These are phyloP conservation scores for Globisporangium rhizosaccharum DNA, from an alignment of 352 stramenopile species.

Conservation along the genomic window DNA sequence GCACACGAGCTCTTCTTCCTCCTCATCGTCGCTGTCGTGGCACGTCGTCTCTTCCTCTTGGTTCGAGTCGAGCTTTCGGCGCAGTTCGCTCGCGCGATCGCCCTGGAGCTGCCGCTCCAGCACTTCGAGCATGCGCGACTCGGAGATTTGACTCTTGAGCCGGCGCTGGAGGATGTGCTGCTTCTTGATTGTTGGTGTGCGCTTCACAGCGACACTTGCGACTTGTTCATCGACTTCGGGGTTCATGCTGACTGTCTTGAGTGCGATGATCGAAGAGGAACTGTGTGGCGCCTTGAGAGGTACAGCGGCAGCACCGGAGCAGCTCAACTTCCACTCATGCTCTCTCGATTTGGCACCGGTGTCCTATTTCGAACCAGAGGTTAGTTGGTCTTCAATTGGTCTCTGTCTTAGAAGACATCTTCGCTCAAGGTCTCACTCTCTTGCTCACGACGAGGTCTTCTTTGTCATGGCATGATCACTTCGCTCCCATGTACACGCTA, in stretches of 20 bases:
- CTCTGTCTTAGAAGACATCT: too few relatives aligned
- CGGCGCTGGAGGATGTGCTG: conserved; percentile 38
- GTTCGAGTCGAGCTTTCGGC: conserved; percentile 18
- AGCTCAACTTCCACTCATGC: too few relatives aligned
- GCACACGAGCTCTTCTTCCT: conserved; percentile 61
- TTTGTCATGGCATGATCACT: too few relatives aligned
- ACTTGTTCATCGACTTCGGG: conserved; percentile 10
- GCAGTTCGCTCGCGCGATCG: conserved; percentile 11
- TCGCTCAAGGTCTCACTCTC: too few relatives aligned
- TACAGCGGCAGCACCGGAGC: too few relatives aligned
- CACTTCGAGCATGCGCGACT: conserved; percentile 65
- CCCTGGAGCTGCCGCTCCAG: conserved; percentile 41
- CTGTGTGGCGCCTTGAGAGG: too few relatives aligned
- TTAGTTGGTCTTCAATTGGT: too few relatives aligned
- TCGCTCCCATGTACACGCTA: too few relatives aligned
- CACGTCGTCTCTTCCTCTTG: conserved; percentile 17
- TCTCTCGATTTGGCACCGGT: too few relatives aligned
- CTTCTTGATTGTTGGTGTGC: conserved; percentile 1
- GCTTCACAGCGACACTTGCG: not conserved
- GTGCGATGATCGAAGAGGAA: too few relatives aligned
- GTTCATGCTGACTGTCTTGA: conserved; percentile 3
- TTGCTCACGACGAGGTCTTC: too few relatives aligned
- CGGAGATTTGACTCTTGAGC: conserved; percentile 54
- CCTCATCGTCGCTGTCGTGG: not conserved
- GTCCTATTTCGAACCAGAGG: too few relatives aligned